Evolutionary conservation across 805 yeast genomes (phyloP), one percentile per base, ranked within the genome.

Genomic region (Lipomyces starkeyi): DNA sequence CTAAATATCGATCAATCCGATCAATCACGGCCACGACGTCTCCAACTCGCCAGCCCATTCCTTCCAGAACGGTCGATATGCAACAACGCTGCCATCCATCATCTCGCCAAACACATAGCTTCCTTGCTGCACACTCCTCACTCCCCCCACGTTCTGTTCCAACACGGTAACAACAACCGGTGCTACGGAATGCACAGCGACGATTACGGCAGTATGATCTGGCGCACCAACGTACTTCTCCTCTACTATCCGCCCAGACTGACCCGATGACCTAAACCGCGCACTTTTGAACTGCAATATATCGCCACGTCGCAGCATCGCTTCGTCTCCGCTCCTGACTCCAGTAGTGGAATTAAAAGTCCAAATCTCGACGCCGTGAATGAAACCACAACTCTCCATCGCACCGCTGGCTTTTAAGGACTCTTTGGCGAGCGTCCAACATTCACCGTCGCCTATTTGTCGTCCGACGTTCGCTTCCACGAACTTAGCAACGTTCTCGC

Each of bases 401-500:
- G 72, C 72, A 1, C 72, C 71, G 14, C 72, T 71, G n/a, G 69
- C 58, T 11, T 70, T 73, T 22, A 79, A 71, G 8, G 81, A 81
- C 20, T 77, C 75, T 43, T 76, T 69, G 40, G 81, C 81, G 34
- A 78, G 69, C 13, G 81, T 79, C 83, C 83, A 80, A 73, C 83
- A 80, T 69, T 80, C 82, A 4, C 80, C 82, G 61, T 78, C 71
- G 32, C 81, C 81, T 0, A 78, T 78, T 52, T 74, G 77, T 17
- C 59, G 71, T 11, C 78, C 80, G n/a, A 64, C 58, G 59, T 73
- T 75, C 47, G 70, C 70, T 71, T 72, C 83, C 66, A 77, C 74
- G 78, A 75, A 82, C 29, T 62, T 52, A 49, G 80, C 82, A 9
- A 78, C 77, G 7, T 37, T 56, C 17, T 75, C 75, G 29, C 81